Base-by-base conservation (phyloP, 805 yeast genomes). In the Kodamaea lidongshanica region DNA sequence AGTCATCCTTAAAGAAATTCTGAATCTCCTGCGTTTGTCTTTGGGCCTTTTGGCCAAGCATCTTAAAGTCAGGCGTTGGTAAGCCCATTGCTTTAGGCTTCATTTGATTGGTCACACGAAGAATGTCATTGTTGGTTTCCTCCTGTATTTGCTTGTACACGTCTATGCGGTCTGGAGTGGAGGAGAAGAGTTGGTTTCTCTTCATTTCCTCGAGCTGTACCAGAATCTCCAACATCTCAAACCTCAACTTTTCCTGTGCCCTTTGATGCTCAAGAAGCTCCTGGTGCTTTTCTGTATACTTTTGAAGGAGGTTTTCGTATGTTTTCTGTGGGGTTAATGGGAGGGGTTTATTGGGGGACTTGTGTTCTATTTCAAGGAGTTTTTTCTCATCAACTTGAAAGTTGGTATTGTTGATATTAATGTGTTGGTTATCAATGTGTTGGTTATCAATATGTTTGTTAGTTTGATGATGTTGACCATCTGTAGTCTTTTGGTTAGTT, bases 251-350 rank as follows among this genome's bases (percentile, higher is more conserved):
- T 9, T 58, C 56, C 31, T 62, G 45, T 19, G 60, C 59, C n/a
- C 58, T 52, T 42, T 67, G 70, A 34, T 72, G 46, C 28, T 74
- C 79, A 11, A 62, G 38, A 6, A 76, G 63, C 33, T 65, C 65
- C 36, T 77, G 61, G 42, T 75, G 79, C 44, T 77, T 76, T 2
- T 65, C 43, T 0, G 81, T 75, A 33, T 51, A 56, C 20, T 37
- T 32, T 4, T 49, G 40, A 6, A 55, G 30, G n/a, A 58, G 41
- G 8, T 9, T 12, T 11, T 13, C 25, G 23, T 32, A 31, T 6
- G 8, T 19, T n/a, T 8, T 8, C 21, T 19, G 8, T 19, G 21
- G 21, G 10, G 21, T 8, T 19, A n/a, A 19, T n/a, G 21, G n/a
- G n/a, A n/a, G n/a, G n/a, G n/a, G n/a, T n/a, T n/a, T n/a, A n/a